A percentile compares a stretch with the other conserved stretches of the same genome.
These are phyloP conservation scores for Plantago coronopus DNA, from an alignment of 305 asterid species.

Conservation along the genomic window DNA sequence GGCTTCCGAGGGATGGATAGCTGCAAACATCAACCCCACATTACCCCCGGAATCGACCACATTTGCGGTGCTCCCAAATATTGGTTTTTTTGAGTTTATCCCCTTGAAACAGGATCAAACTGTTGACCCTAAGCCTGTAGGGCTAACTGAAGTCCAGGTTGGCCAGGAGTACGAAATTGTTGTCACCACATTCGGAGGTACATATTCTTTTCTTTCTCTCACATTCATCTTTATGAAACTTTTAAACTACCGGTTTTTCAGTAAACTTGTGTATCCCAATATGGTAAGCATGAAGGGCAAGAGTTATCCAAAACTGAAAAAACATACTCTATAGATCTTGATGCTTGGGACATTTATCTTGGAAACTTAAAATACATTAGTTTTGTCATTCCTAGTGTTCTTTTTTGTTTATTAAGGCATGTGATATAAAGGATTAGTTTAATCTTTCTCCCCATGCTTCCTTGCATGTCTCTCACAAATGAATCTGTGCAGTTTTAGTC, in stretches of 20 bases:
- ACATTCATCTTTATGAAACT: not conserved
- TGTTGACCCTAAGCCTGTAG: constrained; percentile 48
- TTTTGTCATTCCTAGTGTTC: too few species aligned
- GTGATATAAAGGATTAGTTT: too few species aligned
- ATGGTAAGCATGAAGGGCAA: too few species aligned
- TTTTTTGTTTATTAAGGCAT: too few species aligned
- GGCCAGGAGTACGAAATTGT: constrained; percentile 86
- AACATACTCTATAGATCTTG: too few species aligned
- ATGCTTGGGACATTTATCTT: too few species aligned
- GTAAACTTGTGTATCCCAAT: too few species aligned
- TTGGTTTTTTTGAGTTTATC: constrained; percentile 80
- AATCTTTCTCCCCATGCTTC: too few species aligned
- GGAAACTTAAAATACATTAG: too few species aligned
- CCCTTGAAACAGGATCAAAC: constrained; percentile 39
- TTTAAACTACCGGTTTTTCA: not conserved
- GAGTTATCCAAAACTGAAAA: too few species aligned
- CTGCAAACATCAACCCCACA: constrained; percentile 72
- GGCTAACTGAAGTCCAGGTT: constrained; percentile 66
- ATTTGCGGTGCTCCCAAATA: constrained; percentile 77
- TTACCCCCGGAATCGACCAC: constrained; percentile 68
- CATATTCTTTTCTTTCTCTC: constrained; percentile 16
- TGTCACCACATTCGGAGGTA: constrained; percentile 78
- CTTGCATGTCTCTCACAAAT: too few species aligned
- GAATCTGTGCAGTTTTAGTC: too few species aligned
- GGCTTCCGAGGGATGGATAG: constrained; percentile 96